These are phyloP conservation scores for Tuber calosporum DNA, from an alignment of 495 filamentous ascomycete species.

Conservation along the genomic window DNA sequence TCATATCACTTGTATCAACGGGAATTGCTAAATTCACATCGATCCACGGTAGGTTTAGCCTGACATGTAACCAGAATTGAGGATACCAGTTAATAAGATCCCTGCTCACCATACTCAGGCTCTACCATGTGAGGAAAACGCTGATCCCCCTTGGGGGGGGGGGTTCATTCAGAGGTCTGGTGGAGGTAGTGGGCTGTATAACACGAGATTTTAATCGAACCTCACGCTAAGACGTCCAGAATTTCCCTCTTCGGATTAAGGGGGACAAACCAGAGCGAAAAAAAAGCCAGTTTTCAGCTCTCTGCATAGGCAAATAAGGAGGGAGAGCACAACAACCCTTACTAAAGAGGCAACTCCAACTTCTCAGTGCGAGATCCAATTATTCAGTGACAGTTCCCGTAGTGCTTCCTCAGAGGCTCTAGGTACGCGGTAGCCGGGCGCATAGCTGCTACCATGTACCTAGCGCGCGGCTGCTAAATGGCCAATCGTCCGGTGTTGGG, in stretches of 20 bases:
- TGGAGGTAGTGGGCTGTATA: no score
- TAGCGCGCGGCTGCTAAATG: not conserved
- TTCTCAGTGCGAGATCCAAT: not conserved
- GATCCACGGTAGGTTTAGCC: no score
- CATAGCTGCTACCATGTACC: not conserved
- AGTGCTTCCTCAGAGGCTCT: not conserved
- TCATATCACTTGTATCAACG: no score
- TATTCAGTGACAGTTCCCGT: not conserved
- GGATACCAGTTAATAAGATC: no score
- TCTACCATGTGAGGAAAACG: no score
- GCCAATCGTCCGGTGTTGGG: not conserved
- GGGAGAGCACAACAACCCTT: not conserved
- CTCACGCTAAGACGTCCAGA: not conserved
- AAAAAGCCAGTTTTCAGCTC: not conserved
- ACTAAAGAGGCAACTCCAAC: not conserved
- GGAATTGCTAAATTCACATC: no score
- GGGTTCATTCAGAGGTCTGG: no score
- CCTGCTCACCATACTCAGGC: no score
- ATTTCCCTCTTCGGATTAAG: not conserved
- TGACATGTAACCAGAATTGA: no score
- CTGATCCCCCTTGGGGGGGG: no score
- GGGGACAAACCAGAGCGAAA: not conserved
- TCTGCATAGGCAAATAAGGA: not conserved
- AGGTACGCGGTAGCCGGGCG: not conserved
- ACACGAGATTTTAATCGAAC: no score